A percentile compares a stretch with the other conserved stretches of the same genome.
Conservation (phyloP, 768 basidiomycete species). For the Lentinus tigrinus region DNA sequence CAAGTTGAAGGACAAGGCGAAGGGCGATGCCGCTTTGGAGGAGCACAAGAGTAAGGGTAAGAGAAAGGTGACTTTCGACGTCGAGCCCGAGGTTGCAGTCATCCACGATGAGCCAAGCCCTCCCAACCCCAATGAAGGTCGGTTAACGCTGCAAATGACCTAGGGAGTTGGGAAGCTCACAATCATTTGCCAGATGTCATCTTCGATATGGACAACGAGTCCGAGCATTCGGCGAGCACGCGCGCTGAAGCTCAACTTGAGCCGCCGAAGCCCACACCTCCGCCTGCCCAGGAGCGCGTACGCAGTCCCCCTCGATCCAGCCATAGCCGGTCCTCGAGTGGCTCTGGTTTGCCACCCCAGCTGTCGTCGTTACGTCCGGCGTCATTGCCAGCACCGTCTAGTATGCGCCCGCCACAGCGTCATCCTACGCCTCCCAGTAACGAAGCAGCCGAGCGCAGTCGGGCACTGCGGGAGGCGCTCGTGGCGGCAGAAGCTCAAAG, state of each 20-base stretch:
- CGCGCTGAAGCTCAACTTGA: constrained; percentile 24
- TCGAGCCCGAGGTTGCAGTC: constrained; percentile 54
- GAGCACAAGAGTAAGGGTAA: constrained; percentile 43
- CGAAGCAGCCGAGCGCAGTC: constrained; percentile 14
- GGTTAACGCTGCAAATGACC: constrained; percentile 13
- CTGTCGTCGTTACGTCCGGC: constrained; percentile 61
- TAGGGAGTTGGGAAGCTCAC: constrained; percentile 6
- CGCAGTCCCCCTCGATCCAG: constrained; percentile 22
- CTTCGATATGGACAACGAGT: constrained; percentile 67
- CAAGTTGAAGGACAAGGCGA: neutral
- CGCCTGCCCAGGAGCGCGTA: constrained; percentile 20
- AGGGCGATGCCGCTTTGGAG: neutral
- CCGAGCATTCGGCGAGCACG: constrained; percentile 30
- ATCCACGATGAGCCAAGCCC: constrained; percentile 35
- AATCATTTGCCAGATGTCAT: constrained; percentile 50
- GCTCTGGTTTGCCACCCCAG: constrained; percentile 50
- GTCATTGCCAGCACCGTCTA: constrained; percentile 69
- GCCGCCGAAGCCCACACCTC: constrained; percentile 2
- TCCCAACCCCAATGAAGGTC: constrained; percentile 41
- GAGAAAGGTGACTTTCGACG: constrained; percentile 73
- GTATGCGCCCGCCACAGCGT: constrained; percentile 37
- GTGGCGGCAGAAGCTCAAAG: constrained; percentile 9
- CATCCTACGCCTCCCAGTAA: constrained; percentile 11
- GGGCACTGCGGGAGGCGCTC: constrained; percentile 19
- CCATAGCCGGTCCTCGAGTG: constrained; percentile 26